A percentile compares a stretch with the other conserved stretches of the same genome.
These are phyloP conservation scores for Fusarium ramigenum DNA, from an alignment of 2,329 filamentous ascomycete genomes.

Conservation along the genomic window DNA sequence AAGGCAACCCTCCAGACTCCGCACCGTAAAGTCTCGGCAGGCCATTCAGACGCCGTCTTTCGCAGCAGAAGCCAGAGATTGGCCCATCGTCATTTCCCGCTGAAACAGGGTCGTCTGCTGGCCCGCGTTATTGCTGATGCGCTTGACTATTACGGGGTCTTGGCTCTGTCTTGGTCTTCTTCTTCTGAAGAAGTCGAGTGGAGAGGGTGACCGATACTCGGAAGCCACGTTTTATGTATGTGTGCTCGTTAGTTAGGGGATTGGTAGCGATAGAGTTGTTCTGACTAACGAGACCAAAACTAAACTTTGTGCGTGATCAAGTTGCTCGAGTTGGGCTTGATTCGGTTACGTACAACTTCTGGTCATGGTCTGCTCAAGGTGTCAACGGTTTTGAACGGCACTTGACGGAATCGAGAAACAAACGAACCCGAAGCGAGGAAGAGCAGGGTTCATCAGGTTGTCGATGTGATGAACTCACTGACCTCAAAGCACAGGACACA, in stretches of 20 bases:
- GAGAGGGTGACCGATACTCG: not conserved
- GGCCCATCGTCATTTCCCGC: constrained; percentile 44
- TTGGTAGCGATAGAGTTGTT: constrained; percentile 16
- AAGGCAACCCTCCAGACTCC: constrained; percentile 19
- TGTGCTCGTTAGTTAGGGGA: not conserved
- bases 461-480: constrained; percentile 14
- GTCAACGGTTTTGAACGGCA: not conserved
- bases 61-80: constrained; percentile 37
- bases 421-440: not conserved
- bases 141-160: constrained; percentile 16
- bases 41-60: constrained; percentile 22
- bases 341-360: constrained; percentile 3
- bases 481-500: constrained; percentile 11
- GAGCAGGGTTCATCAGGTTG: constrained; percentile 5
- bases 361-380: not conserved
- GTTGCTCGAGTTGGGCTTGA: not conserved
- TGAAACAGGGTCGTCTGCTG: constrained; percentile 44
- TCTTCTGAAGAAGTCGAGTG: not conserved
- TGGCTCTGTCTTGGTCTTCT: not conserved
- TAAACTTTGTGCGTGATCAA: constrained; percentile 4
- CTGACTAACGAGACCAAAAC: constrained; percentile 12
- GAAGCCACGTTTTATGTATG: constrained; percentile 7
- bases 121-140: constrained; percentile 31
- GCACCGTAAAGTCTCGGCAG: constrained; percentile 36
- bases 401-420: not conserved